Base-by-base conservation (phyloP, 2,329 filamentous ascomycete genomes). In the Piedraia hortae region DNA sequence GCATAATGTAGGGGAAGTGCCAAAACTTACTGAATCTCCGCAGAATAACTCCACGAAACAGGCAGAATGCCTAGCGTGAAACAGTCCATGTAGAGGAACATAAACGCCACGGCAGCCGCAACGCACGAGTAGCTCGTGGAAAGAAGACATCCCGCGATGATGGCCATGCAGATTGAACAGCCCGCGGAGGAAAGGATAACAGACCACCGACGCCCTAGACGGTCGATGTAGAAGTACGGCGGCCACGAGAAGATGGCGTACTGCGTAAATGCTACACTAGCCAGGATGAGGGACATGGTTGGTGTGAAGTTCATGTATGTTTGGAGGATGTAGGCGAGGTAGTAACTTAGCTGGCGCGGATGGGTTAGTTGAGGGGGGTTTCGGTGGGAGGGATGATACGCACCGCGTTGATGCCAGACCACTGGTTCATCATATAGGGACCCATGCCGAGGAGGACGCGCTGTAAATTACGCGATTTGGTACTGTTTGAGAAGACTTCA, bases 41-140 rank as follows among this genome's bases (percentile, higher is more conserved):
- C n/a, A n/a, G n/a, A n/a, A n/a, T n/a, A n/a, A n/a, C n/a, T n/a
- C 16, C 7, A 7, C 10, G 27, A 34, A 17, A 41, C 14, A 46
- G 49, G 48, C 39, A 51, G 4, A 14, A 56, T 50, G 6, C 46
- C 53, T 21, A 58, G 55, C 36, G 54, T 54, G 16, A 56, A 47
- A 34, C 54, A 56, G 36, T 56, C 56, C n/a, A 58, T 31, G 34
- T 56, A 58, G 32, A 59, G 48, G 30, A 56, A 55, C 28, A 39
- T 46, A 28, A 46, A 39, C 3, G 41, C 43, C 5, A 44, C 41
- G 5, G 38, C 38, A 3, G 37, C 38, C 1, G 37, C 38, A 4
- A 38, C 37, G 5, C 28, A 33, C 10, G 35, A 23, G 21, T 33
- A 35, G 21, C 28, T 39, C 18, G 35, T 27, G 14, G 22, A 23